Conservation (phyloP, 768 basidiomycete genomes). For the Auricularia heimuer region DNA sequence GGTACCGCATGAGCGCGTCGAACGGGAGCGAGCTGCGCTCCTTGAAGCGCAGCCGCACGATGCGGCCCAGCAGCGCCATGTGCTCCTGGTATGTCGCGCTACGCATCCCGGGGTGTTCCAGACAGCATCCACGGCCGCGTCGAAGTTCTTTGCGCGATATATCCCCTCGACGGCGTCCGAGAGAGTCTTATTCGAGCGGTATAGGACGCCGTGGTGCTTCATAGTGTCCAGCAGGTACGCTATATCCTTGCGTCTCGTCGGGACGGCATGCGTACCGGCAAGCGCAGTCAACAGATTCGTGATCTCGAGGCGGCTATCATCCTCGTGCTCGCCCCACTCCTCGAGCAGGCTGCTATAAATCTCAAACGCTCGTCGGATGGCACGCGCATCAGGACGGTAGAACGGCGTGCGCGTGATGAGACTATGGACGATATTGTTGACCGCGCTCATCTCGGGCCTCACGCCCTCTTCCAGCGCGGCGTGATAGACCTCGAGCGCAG, state of each 20-base stretch:
- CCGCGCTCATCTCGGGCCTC: neutral
- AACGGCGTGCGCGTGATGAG: neutral
- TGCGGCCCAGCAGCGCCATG: neutral
- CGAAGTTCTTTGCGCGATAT: neutral
- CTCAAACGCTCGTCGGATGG: neutral
- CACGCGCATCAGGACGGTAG: neutral
- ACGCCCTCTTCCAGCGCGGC: neutral
- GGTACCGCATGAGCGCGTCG: neutral
- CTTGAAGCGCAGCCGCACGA: neutral
- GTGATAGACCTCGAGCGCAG: neutral
- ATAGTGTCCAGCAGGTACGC: neutral
- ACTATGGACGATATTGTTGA: neutral
- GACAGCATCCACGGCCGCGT: neutral
- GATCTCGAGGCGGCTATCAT: neutral
- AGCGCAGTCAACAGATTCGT: neutral
- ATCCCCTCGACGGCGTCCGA: neutral
- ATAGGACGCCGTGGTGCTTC: neutral
- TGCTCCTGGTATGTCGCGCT: neutral
- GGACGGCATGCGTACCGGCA: neutral
- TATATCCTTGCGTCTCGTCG: neutral
- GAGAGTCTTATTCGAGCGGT: neutral
- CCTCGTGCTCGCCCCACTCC: neutral
- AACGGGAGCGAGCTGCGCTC: neutral
- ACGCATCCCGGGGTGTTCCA: neutral
- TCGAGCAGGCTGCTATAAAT: neutral